These are phyloP conservation scores for Chlorella sp. DNA, from an alignment of 139 green algal genomes.

Conservation along the genomic window DNA sequence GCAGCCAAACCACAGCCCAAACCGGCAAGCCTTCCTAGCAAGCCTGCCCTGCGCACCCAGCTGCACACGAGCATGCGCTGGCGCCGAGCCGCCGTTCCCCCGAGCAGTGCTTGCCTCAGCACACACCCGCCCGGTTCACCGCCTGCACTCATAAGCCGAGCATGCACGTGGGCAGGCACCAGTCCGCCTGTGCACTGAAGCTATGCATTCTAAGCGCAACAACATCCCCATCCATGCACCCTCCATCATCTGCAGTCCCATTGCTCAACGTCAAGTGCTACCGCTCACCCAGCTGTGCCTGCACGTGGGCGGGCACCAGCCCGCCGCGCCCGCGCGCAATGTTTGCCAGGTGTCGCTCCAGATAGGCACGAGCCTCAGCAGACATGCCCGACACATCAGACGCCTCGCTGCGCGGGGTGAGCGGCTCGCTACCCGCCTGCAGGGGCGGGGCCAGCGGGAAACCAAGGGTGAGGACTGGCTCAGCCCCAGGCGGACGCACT, in stretches of 20 bases:
- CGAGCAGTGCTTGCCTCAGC: constrained; percentile 21
- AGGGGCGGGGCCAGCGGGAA: neutral
- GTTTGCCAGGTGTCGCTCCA: constrained; percentile 42
- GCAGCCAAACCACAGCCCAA: too few species aligned
- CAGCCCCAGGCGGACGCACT: too few species aligned
- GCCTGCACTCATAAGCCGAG: neutral
- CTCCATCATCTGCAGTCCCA: too few species aligned
- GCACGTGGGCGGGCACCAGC: constrained; percentile 42
- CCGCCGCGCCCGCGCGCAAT: constrained; percentile 36
- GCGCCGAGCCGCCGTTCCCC: constrained; percentile 32
- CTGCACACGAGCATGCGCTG: constrained; percentile 23
- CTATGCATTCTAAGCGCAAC: too few species aligned
- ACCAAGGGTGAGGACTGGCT: neutral
- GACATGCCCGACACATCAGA: constrained; percentile 20
- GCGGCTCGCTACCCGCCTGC: constrained; percentile 4
- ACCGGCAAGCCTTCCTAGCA: neutral
- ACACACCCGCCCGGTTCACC: too few species aligned
- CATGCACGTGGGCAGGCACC: constrained; percentile 14
- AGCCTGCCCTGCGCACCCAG: constrained; percentile 28
- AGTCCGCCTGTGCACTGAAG: too few species aligned
- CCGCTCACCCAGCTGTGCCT: constrained; percentile 40
- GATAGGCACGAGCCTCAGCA: constrained; percentile 33
- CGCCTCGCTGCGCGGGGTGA: constrained; percentile 30
- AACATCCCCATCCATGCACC: too few species aligned
- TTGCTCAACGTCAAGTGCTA: too few species aligned